Conservation (phyloP, 2,329 filamentous ascomycete genomes). For the Fusarium secorum region DNA sequence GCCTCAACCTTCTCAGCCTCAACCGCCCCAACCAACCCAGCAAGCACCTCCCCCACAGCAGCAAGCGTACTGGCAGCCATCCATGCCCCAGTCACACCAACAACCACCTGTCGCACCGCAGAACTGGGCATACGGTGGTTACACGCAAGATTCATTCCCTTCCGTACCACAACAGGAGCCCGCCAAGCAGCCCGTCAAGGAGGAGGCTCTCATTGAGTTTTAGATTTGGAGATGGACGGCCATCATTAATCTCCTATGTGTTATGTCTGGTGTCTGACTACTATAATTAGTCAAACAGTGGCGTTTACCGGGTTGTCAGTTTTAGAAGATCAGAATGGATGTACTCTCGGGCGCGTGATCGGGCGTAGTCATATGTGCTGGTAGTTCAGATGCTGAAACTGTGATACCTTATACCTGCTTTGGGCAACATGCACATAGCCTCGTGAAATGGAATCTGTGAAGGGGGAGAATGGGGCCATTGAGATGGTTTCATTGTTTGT, state of each 20-base stretch:
- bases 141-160: conserved; percentile 70
- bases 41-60: conserved; percentile 45
- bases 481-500: background rate
- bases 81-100: conserved; percentile 44
- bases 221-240: conserved; percentile 46
- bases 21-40: conserved; percentile 44
- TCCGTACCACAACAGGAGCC: conserved; percentile 60
- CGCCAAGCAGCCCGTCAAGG: conserved; percentile 61
- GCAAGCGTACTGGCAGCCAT: conserved; percentile 49
- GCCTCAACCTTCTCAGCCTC: conserved; percentile 39
- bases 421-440: background rate
- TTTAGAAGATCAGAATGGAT: conserved; percentile 21
- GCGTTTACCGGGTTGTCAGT: conserved; percentile 21
- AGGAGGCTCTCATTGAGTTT: conserved; percentile 84
- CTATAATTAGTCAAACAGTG: conserved; percentile 2
- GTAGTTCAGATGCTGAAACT: conserved; percentile 7
- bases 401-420: conserved; percentile 2
- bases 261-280: background rate
- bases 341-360: background rate
- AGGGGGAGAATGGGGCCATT: background rate
- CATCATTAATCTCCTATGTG: background rate
- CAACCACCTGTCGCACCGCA: conserved; percentile 49
- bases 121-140: conserved; percentile 58
- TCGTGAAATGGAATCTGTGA: background rate
- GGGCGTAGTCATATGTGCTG: background rate